phyloP scores from a whole-genome alignment of 208 protist species.

The Leishmania martiniquensis region DNA sequence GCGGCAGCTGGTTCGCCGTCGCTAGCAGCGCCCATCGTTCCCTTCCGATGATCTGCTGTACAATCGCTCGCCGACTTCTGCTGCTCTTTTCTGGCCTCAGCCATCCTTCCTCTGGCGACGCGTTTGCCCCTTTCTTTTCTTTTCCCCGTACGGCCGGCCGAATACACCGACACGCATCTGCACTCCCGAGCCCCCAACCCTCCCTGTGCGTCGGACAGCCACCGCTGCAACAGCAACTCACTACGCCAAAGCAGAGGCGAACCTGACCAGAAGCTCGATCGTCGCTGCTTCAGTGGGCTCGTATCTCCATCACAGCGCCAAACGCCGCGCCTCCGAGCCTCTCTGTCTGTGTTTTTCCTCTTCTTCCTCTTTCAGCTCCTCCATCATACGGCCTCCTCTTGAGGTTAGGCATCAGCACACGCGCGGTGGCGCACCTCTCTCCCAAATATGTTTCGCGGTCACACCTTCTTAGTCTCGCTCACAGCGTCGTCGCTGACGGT shows the following conservation, averaged over 20 bases:
- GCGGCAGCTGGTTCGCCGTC: neutral
- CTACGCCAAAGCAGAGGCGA: neutral
- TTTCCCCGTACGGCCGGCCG: neutral
- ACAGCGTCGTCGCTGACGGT: constrained; percentile 37
- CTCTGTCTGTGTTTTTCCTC: neutral
- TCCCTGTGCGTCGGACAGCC: neutral
- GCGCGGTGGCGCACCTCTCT: too few species aligned
- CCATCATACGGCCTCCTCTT: neutral
- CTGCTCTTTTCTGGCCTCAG: neutral
- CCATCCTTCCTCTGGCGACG: neutral
- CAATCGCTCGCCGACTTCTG: neutral
- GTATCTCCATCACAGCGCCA: neutral
- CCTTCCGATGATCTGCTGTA: constrained; percentile 3
- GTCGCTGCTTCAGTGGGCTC: neutral
- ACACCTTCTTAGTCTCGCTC: constrained; percentile 46
- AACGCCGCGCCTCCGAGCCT: too few species aligned
- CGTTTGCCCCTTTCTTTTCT: neutral
- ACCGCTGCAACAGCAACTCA: neutral
- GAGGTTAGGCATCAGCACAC: neutral
- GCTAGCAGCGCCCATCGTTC: neutral
- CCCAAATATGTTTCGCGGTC: constrained; percentile 33
- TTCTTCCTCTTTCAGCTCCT: neutral
- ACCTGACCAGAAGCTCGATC: neutral
- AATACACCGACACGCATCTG: neutral
- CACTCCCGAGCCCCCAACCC: neutral